Evolutionary conservation across 116 monocot genomes (phyloP).

Genomic region (Cymodocea nodosa): DNA sequence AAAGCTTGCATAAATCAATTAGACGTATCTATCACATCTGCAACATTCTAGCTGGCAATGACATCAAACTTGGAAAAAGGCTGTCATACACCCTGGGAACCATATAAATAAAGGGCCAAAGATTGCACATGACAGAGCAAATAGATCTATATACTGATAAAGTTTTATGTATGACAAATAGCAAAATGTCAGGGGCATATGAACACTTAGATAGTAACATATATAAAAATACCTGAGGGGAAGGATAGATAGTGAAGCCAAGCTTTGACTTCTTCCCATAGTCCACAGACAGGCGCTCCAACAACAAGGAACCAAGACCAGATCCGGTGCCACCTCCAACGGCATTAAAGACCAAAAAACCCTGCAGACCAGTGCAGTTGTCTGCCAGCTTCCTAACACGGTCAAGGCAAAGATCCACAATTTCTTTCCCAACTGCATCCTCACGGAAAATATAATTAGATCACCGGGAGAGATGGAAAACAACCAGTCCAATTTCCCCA

Average conservation of each 20-base stretch:
- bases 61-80: too few species aligned
- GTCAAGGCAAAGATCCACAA: conserved; percentile 26
- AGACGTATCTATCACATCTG: too few species aligned
- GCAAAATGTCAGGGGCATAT: too few species aligned
- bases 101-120: too few species aligned
- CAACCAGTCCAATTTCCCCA: background rate
- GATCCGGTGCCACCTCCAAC: conserved; percentile 33
- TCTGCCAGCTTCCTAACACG: conserved; percentile 28
- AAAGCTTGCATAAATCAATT: too few species aligned
- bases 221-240: conserved; percentile 8
- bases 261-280: conserved; percentile 35
- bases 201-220: too few species aligned
- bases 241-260: conserved; percentile 31
- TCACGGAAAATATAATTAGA: background rate
- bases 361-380: conserved; percentile 33
- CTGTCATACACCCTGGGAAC: too few species aligned
- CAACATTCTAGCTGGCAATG: too few species aligned
- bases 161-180: too few species aligned
- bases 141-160: too few species aligned
- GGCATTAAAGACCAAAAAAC: conserved; percentile 24
- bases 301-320: conserved; percentile 21
- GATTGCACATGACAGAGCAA: too few species aligned
- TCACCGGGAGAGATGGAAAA: background rate
- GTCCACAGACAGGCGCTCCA: conserved; percentile 26
- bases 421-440: conserved; percentile 28